Evolutionary conservation across 2,329 filamentous ascomycete genomes (phyloP), one percentile per base, ranked within the genome.

Genomic region (Ascochyta rabiei): DNA sequence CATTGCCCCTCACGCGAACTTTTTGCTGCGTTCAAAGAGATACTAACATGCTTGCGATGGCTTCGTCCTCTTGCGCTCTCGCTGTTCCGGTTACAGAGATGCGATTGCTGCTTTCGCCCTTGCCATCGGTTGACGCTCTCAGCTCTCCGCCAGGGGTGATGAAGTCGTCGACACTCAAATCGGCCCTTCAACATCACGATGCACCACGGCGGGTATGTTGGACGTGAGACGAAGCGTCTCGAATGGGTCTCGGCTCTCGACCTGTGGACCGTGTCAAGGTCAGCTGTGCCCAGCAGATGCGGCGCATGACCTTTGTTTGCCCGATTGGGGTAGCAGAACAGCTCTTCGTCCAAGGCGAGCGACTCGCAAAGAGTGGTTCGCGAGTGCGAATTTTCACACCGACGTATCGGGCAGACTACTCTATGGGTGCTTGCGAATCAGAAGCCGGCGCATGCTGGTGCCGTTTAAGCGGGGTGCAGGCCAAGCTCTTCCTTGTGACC

Each of bases 231-330:
- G 38, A 34, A 15, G 16, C 37, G 41, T 37, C 30, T 57, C 38
- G 52, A 53, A 42, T 53, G 48, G 57, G 60, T 61, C 61, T 67
- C 64, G 62, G 60, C 60, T 57, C 52, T 35, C 13, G 41, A 41
- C 13, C 41, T 24, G 47, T 50, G 52, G 52, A 47, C 47, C 52
- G 42, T 55, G 52, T 50, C 35, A 37, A 46, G 42, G 46, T 55
- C 52, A 55, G 30, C 52, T 55, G 52, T 41, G 48, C 52, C 31
- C 42, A 50, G 31, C 21, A 30, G 41, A 50, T 45, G 52, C 52
- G 26, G 23, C 52, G 42, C 52, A 47, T 55, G 52, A 55, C 35
- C 47, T 38, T 50, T 18, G 3, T 33, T 46, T 55, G 24, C 52
- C 52, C 9, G 35, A 55, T 55, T 41, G 46, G 46, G 52, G 38